phyloP scores from a whole-genome alignment of 2,329 filamentous ascomycete species.

The Pestalotiopsis sp. region DNA sequence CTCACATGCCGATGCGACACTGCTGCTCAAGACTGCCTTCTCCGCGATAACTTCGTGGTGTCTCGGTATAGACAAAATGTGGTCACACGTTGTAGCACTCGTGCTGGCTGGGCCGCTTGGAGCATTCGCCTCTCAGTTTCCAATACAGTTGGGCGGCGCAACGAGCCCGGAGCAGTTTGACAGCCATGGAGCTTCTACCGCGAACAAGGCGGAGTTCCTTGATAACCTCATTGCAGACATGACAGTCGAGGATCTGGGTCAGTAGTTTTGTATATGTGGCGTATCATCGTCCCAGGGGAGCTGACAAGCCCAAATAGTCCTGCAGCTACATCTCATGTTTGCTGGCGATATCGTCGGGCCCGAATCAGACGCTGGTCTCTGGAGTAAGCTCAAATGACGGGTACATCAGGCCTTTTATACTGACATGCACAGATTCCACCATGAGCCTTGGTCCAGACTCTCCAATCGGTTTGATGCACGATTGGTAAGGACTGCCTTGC shows the following conservation, averaged over 20 bases:
- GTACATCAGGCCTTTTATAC: background rate
- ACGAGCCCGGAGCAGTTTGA: background rate
- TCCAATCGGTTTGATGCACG: constrained; percentile 43
- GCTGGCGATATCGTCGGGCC: constrained; percentile 43
- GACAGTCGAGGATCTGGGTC: constrained; percentile 34
- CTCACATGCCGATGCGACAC: background rate
- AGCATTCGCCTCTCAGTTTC: background rate
- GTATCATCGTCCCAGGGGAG: background rate
- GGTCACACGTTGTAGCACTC: background rate
- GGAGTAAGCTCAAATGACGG: constrained; percentile 25
- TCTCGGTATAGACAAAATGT: background rate
- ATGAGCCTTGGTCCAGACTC: constrained; percentile 39
- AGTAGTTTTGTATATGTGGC: constrained; percentile 5
- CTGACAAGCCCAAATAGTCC: constrained; percentile 24
- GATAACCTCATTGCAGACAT: constrained; percentile 31
- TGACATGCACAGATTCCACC: constrained; percentile 27
- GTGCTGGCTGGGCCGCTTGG: background rate
- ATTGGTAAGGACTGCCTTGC: constrained; percentile 30
- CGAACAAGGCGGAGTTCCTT: constrained; percentile 28
- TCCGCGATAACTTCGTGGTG: background rate
- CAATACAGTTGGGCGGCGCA: background rate
- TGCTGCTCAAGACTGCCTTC: background rate
- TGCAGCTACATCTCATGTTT: constrained; percentile 48
- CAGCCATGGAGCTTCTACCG: background rate
- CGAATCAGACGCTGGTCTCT: constrained; percentile 39